Evolutionary conservation across 345 rosid genomes (phyloP).

Genomic region (Lenwebbia sp.): DNA sequence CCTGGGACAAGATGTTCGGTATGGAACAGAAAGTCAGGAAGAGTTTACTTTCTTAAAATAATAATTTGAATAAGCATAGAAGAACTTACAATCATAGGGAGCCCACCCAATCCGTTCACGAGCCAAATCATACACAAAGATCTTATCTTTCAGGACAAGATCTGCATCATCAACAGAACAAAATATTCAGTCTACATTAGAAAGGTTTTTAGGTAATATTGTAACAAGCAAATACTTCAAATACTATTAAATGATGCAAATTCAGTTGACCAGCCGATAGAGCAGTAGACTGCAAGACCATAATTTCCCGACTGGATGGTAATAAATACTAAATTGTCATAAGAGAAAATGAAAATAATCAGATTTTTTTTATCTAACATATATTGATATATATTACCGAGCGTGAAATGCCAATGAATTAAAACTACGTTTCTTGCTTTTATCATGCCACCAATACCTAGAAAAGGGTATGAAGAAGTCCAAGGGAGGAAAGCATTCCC

Average conservation of each 20-base stretch:
- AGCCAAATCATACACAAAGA: conserved; percentile 82
- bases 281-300: background rate
- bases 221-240: background rate
- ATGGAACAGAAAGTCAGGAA: background rate
- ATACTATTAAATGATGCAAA: background rate
- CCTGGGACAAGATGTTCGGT: conserved; percentile 25
- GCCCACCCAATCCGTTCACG: conserved; percentile 88
- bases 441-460: background rate
- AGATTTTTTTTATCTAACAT: background rate
- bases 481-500: background rate
- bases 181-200: background rate
- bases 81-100: conserved; percentile 77
- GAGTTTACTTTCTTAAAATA: background rate
- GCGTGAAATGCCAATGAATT: background rate
- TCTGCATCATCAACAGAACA: conserved; percentile 39
- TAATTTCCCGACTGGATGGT: background rate
- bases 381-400: background rate
- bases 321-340: background rate
- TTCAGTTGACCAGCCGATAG: background rate
- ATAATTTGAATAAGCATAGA: background rate
- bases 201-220: background rate
- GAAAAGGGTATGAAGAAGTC: background rate
- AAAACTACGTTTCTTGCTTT: background rate
- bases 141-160: conserved; percentile 86
- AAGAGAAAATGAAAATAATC: background rate